Percentiles rank a stretch among this genome's conserved stretches.
These are phyloP conservation scores for Chimonanthus salicifolius DNA, from an alignment of 164 flowering plant species.

Conservation along the genomic window DNA sequence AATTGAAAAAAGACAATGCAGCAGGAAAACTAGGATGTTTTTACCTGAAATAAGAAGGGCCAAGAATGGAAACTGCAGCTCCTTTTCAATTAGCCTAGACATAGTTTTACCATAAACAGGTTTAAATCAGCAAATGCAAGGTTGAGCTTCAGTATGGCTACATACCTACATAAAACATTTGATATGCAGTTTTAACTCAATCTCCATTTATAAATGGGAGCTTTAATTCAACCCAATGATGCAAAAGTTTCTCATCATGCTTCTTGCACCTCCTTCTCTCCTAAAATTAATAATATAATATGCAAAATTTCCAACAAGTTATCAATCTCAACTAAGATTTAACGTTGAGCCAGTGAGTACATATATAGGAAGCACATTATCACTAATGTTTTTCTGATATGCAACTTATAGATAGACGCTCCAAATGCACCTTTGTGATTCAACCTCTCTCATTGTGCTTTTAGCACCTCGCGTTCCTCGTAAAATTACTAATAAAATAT, in stretches of 20 bases:
- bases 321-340: neutral
- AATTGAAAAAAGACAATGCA: neutral
- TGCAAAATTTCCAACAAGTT: neutral
- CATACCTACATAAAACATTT: neutral
- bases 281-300: too few relatives aligned
- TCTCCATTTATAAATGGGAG: neutral
- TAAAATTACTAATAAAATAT: neutral
- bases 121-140: neutral
- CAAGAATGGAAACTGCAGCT: conserved; percentile 86
- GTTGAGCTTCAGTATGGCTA: neutral
- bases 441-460: neutral
- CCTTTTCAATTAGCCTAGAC: conserved; percentile 56
- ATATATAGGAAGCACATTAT: too few relatives aligned
- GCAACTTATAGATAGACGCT: neutral
- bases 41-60: conserved; percentile 91
- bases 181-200: neutral
- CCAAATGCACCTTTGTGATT: neutral
- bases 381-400: too few relatives aligned
- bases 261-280: neutral
- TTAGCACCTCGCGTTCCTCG: neutral
- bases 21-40: neutral
- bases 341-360: too few relatives aligned
- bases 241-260: neutral
- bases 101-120: neutral
- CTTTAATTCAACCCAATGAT: neutral